Base-by-base conservation (phyloP, 345 rosid genomes). In the Hypericum androsaemum region DNA sequence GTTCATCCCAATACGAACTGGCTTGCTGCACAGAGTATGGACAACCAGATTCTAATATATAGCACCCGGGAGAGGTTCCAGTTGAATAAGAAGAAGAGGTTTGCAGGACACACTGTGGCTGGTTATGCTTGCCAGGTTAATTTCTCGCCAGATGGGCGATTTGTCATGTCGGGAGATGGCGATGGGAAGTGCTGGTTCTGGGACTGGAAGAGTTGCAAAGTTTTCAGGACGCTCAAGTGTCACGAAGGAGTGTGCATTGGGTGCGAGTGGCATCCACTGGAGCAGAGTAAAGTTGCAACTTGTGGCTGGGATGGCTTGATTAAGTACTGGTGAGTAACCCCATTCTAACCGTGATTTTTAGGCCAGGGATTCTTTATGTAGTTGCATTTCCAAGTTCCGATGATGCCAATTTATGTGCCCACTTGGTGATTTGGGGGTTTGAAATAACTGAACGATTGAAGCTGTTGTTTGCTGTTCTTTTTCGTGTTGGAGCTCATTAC, bases 221-320 rank as follows among this genome's bases (percentile, higher is more conserved):
- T 90, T 5, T 87, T 90, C 56, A 82, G 88, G 67, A 90, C 92
- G 37, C 80, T 90, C 37, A 90, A 75, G 56, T 90, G 98, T 72
- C 98, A 90, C 12, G 81, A 87, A 46, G 89, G 92, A 39, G 96
- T 90, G 13, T 81, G 97, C 69, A 85, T 92, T 61, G 98, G 97
- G 43, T 65, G 74, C 35, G 94, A 74, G 59, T 92, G 98, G 98
- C 98, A 92, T 78, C 98, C 97, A 4, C 46, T 92, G 63, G 98
- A 92, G 64, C 96, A 83, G 64, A 92, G 98, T 64, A 92, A 85
- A 77, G 98, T 88, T 5, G 98, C 97, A 36, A 92, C 98, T 13
- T 92, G 98, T 74, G 86, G 98, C 58, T 92, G 98, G 98, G 98
- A 92, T 55, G 98, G 98, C 69, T 72, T 88, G 69, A 92, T 92